Percentiles rank a stretch among this genome's conserved stretches.
phyloP scores from a whole-genome alignment of 441 rosid genomes.

The Corymbia calophylla region DNA sequence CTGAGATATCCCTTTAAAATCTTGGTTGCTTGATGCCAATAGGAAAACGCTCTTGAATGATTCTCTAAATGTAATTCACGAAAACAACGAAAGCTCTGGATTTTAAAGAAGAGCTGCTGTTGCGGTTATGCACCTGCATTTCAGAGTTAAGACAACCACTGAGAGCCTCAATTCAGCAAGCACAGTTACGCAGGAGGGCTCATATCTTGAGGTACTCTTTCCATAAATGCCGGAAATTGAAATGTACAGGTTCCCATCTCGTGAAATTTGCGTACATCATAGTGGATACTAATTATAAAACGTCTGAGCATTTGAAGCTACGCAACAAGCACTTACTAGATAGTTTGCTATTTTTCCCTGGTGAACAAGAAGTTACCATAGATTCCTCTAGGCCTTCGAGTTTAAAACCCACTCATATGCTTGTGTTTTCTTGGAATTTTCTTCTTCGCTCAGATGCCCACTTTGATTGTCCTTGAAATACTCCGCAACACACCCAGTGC shows the following conservation, averaged over 20 bases:
- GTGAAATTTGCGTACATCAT: neutral
- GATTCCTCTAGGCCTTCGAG: slow-evolving; percentile 58
- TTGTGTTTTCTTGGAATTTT: slow-evolving; percentile 15
- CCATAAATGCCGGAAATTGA: neutral
- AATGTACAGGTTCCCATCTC: neutral
- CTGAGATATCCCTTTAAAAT: slow-evolving; percentile 29
- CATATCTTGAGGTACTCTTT: neutral
- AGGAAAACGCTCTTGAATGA: neutral
- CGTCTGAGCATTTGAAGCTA: neutral
- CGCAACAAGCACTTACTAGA: neutral
- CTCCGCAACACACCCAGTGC: slow-evolving; percentile 31
- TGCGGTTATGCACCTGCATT: neutral
- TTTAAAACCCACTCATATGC: slow-evolving; percentile 45
- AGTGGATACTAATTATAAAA: neutral
- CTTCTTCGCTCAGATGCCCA: slow-evolving; percentile 14
- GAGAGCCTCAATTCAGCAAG: neutral
- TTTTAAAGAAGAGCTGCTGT: neutral
- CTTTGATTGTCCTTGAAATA: slow-evolving; percentile 21
- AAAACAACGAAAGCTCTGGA: neutral
- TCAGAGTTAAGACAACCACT: neutral
- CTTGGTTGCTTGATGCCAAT: slow-evolving; percentile 26
- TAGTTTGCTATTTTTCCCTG: neutral
- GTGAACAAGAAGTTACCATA: slow-evolving; percentile 17
- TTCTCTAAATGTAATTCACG: neutral
- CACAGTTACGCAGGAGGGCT: neutral